A percentile compares a stretch with the other conserved stretches of the same genome.
Evolutionary conservation across 805 yeast genomes (phyloP).

Genomic region (Wickerhamomyces kurtzmanii): DNA sequence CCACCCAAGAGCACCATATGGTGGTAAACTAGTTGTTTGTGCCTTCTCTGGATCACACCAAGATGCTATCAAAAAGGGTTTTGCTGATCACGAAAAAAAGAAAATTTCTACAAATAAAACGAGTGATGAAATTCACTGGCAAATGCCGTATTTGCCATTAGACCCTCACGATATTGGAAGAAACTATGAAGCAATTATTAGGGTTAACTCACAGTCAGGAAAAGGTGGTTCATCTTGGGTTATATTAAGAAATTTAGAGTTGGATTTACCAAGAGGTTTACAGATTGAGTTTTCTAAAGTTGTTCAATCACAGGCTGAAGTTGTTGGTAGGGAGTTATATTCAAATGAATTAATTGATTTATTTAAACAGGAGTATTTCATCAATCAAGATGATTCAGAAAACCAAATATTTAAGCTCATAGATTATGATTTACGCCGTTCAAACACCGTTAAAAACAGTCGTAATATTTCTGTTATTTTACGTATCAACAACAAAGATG

Average conservation of each 20-base stretch:
- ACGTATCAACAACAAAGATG: too few species aligned
- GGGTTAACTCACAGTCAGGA: slow-evolving; percentile 83
- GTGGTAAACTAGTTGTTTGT: slow-evolving; percentile 75
- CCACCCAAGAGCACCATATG: slow-evolving; percentile 72
- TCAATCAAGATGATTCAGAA: slow-evolving; percentile 19
- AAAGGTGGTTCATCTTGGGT: slow-evolving; percentile 91
- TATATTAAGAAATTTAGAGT: slow-evolving; percentile 61
- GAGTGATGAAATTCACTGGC: slow-evolving; percentile 41
- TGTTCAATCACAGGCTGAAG: slow-evolving; percentile 64
- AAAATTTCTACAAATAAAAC: slow-evolving; percentile 23
- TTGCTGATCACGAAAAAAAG: slow-evolving; percentile 35
- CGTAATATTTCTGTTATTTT: too few species aligned
- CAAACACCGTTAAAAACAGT: too few species aligned
- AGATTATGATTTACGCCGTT: slow-evolving; percentile 12
- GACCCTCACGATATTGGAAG: slow-evolving; percentile 83
- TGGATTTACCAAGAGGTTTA: slow-evolving; percentile 73
- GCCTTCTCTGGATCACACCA: slow-evolving; percentile 85
- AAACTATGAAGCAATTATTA: slow-evolving; percentile 84
- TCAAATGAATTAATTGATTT: slow-evolving; percentile 54
- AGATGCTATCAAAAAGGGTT: slow-evolving; percentile 83
- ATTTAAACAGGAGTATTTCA: slow-evolving; percentile 50
- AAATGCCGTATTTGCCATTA: slow-evolving; percentile 72
- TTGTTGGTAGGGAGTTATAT: slow-evolving; percentile 61
- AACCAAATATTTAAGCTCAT: too few species aligned
- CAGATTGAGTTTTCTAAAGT: slow-evolving; percentile 67